phyloP scores from a whole-genome alignment of 805 yeast species.

The Maudiozyma barnettii region DNA sequence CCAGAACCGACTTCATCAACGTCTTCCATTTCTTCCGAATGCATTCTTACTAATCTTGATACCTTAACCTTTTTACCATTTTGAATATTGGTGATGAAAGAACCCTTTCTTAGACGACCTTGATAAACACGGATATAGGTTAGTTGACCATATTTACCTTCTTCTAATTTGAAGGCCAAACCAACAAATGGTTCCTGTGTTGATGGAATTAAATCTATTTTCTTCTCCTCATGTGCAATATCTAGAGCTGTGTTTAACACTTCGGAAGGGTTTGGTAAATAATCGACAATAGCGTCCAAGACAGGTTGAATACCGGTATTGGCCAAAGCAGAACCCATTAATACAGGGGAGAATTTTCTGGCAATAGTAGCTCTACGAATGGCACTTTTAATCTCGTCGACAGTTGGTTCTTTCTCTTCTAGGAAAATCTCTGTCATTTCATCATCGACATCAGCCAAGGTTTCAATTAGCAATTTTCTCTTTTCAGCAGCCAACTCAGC shows the following conservation, averaged over 20 bases:
- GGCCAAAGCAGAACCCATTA: conserved; percentile 98
- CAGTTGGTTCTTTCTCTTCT: conserved; percentile 82
- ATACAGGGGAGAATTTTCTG: conserved; percentile 95
- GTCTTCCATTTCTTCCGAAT: conserved; percentile 98
- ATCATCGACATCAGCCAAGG: conserved; percentile 95
- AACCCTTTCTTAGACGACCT: conserved; percentile 87
- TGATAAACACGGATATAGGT: conserved; percentile 96
- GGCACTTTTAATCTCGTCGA: conserved; percentile 75
- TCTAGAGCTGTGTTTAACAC: conserved; percentile 86
- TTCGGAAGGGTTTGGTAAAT: conserved; percentile 91
- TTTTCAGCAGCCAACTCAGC: conserved; percentile 81
- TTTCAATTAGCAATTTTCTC: conserved; percentile 77
- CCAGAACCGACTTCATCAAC: conserved; percentile 93
- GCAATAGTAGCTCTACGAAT: conserved; percentile 94
- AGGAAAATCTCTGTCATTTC: conserved; percentile 88
- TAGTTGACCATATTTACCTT: conserved; percentile 95
- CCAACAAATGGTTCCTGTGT: conserved; percentile 79
- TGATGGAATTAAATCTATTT: conserved; percentile 68
- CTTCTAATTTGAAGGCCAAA: conserved; percentile 97
- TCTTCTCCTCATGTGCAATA: conserved; percentile 49
- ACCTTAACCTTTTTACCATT: conserved; percentile 90
- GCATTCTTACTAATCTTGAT: conserved; percentile 94
- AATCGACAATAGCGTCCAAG: conserved; percentile 91
- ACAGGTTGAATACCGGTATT: conserved; percentile 94
- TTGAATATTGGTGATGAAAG: conserved; percentile 78